These are phyloP conservation scores for Amyloporia xantha DNA, from an alignment of 768 basidiomycete species.

Conservation along the genomic window DNA sequence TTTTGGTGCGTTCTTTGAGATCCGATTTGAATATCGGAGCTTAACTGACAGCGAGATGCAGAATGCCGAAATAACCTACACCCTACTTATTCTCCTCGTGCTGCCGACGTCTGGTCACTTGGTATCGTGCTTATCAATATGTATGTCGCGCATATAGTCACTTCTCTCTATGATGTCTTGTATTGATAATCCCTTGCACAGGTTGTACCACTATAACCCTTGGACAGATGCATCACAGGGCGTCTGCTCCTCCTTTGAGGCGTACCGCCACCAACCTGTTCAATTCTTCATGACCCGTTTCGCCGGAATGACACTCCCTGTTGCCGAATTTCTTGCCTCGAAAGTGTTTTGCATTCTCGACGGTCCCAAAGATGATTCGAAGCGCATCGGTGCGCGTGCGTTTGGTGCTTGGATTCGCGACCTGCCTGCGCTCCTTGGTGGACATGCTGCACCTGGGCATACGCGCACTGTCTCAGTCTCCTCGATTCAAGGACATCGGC, in stretches of 20 bases:
- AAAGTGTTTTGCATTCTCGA: constrained; percentile 79
- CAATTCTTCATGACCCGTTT: constrained; percentile 88
- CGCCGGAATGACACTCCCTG: constrained; percentile 78
- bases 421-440: constrained; percentile 66
- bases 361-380: constrained; percentile 50
- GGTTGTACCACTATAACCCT: constrained; percentile 97
- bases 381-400: constrained; percentile 70
- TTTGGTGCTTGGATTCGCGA: constrained; percentile 84
- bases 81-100: constrained; percentile 88
- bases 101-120: constrained; percentile 98
- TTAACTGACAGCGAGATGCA: constrained; percentile 23
- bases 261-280: constrained; percentile 72
- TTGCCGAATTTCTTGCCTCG: constrained; percentile 82
- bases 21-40: no score
- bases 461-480: constrained; percentile 52
- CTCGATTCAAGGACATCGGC: constrained; percentile 57
- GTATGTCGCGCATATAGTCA: constrained; percentile 36
- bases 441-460: constrained; percentile 33
- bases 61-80: constrained; percentile 98
- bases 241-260: constrained; percentile 73
- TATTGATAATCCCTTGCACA: constrained; percentile 21
- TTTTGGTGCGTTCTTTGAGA: constrained; percentile 74
- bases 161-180: neutral
- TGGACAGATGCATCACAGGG: constrained; percentile 93
- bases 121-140: constrained; percentile 99